Conservation (phyloP, 1,284 basidiomycete genomes). For the Sporisorium sorghi region DNA sequence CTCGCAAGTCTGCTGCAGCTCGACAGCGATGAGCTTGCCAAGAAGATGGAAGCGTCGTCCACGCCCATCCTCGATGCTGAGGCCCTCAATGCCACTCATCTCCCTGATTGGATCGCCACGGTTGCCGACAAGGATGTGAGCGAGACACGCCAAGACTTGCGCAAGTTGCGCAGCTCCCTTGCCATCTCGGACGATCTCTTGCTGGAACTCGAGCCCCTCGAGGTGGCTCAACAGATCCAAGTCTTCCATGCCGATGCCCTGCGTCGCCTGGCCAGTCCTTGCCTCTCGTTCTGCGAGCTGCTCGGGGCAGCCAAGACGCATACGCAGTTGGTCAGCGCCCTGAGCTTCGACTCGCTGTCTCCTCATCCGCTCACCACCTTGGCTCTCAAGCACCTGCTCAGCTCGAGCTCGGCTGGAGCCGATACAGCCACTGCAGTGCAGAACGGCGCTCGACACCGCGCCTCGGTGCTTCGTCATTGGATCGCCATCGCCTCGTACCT, state of each 20-base stretch:
- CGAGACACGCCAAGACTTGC: constrained; percentile 28
- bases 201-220: constrained; percentile 57
- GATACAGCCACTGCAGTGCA: constrained; percentile 33
- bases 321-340: constrained; percentile 20
- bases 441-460: constrained; percentile 52
- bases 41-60: constrained; percentile 4
- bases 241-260: constrained; percentile 59
- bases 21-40: constrained; percentile 11
- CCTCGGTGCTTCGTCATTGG: constrained; percentile 65
- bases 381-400: constrained; percentile 59
- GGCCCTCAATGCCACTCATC: background rate
- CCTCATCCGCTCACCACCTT: constrained; percentile 64
- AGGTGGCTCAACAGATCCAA: constrained; percentile 67
- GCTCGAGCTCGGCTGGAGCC: constrained; percentile 9
- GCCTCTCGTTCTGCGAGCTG: constrained; percentile 35
- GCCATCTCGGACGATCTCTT: constrained; percentile 45
- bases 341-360: constrained; percentile 60
- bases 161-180: constrained; percentile 29
- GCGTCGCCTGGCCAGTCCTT: constrained; percentile 19
- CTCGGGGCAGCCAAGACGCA: constrained; percentile 15
- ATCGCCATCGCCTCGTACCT: constrained; percentile 61
- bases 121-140: constrained; percentile 23
- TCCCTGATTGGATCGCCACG: constrained; percentile 35
- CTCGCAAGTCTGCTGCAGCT: constrained; percentile 11
- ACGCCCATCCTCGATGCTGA: constrained; percentile 12